Percentiles rank a stretch among this genome's conserved stretches.
These are phyloP conservation scores for Xerocomus brunneocitrinus DNA, from an alignment of 768 basidiomycete species.

Conservation along the genomic window DNA sequence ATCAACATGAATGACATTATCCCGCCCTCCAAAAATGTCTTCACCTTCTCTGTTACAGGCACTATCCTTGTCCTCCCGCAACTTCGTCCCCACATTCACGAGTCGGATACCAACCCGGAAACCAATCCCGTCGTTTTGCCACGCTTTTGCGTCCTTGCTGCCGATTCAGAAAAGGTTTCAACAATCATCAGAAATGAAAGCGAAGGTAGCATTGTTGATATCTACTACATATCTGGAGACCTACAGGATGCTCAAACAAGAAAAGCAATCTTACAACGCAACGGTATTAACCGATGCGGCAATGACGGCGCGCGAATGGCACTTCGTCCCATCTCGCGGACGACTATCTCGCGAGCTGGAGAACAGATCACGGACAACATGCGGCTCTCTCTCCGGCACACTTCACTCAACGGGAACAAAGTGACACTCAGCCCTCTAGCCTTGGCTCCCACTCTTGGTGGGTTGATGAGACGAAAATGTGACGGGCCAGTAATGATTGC, in stretches of 20 bases:
- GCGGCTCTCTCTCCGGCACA: slow-evolving; percentile 18
- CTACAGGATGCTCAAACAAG: slow-evolving; percentile 56
- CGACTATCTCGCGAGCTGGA: slow-evolving; percentile 16
- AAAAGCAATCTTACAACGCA: slow-evolving; percentile 59
- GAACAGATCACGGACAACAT: slow-evolving; percentile 20
- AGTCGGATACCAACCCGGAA: slow-evolving; percentile 30
- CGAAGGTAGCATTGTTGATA: slow-evolving; percentile 50
- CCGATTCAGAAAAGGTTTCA: slow-evolving; percentile 57
- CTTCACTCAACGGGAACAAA: slow-evolving; percentile 19
- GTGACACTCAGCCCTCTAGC: slow-evolving; percentile 9
- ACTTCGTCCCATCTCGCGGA: slow-evolving; percentile 38
- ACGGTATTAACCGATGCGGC: slow-evolving; percentile 56
- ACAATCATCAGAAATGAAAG: slow-evolving; percentile 59
- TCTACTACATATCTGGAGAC: slow-evolving; percentile 57
- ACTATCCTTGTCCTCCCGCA: slow-evolving; percentile 57
- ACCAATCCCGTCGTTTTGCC: slow-evolving; percentile 58
- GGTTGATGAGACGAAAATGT: slow-evolving; percentile 37
- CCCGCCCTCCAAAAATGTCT: slow-evolving; percentile 57
- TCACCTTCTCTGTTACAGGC: slow-evolving; percentile 64
- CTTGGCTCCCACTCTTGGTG: slow-evolving; percentile 21
- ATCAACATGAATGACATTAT: slow-evolving; percentile 77
- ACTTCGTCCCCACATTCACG: slow-evolving; percentile 21
- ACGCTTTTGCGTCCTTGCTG: slow-evolving; percentile 62
- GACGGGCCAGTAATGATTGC: slow-evolving; percentile 62
- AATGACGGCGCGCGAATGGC: slow-evolving; percentile 57